Evolutionary conservation across 257 asterid genomes (phyloP).

Genomic region (Solanum sitiens): DNA sequence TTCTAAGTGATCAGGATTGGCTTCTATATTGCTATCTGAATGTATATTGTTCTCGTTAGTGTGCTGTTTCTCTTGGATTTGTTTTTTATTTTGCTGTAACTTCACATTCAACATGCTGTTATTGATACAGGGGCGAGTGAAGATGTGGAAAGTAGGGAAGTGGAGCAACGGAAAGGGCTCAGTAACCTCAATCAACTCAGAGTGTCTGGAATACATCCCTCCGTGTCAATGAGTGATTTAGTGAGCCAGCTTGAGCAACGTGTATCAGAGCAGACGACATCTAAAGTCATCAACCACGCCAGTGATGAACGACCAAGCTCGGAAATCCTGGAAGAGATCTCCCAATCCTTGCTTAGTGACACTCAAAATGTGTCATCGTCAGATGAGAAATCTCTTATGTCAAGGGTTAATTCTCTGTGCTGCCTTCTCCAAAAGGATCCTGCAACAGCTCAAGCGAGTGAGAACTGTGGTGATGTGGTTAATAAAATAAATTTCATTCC

Average conservation of each 20-base stretch:
- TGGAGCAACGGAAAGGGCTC: constrained; percentile 49
- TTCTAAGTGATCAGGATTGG: background rate
- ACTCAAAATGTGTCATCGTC: constrained; percentile 43
- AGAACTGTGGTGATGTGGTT: constrained; percentile 7
- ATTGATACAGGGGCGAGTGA: constrained; percentile 31
- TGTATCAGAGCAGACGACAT: constrained; percentile 57
- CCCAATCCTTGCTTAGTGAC: constrained; percentile 59
- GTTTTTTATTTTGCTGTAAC: background rate
- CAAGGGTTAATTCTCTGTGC: constrained; percentile 90
- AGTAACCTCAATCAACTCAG: constrained; percentile 68
- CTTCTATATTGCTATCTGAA: background rate
- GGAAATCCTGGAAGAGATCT: constrained; percentile 60
- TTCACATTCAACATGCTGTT: constrained; percentile 13
- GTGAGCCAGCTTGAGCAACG: constrained; percentile 77
- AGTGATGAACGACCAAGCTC: constrained; percentile 60
- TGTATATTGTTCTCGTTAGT: background rate
- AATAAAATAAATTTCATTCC: constrained; percentile 1
- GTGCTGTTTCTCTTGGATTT: background rate
- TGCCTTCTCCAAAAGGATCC: constrained; percentile 84
- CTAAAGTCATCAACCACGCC: constrained; percentile 43
- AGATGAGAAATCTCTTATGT: constrained; percentile 72
- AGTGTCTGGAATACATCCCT: constrained; percentile 63
- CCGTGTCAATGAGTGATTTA: constrained; percentile 85
- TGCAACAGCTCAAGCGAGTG: constrained; percentile 22
- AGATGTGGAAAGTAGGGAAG: constrained; percentile 32